phyloP scores from a whole-genome alignment of 768 basidiomycete genomes.

The Saitozyma sp. region DNA sequence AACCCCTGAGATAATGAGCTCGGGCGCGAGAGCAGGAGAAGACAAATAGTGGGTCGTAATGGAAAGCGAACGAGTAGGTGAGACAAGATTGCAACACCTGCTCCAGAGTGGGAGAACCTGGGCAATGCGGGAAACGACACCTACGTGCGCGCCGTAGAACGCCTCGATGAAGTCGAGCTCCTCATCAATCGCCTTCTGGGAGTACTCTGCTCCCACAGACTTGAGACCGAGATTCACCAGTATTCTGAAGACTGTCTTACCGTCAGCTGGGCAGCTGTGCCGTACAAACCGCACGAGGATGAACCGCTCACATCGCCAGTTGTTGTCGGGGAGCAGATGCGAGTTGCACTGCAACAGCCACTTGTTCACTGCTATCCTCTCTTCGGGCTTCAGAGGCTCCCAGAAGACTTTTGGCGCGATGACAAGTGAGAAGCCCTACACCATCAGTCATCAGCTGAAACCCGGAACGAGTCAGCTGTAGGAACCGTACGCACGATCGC shows the following conservation, averaged over 20 bases:
- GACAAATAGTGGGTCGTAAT: too few species aligned
- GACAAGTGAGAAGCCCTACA: constrained; percentile 62
- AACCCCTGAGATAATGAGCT: constrained; percentile 23
- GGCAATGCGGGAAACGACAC: background rate
- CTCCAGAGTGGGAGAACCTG: too few species aligned
- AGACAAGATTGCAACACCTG: background rate
- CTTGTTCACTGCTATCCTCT: constrained; percentile 19
- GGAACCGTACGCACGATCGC: constrained; percentile 58
- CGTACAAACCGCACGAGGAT: background rate
- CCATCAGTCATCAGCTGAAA: background rate
- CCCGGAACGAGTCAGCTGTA: background rate
- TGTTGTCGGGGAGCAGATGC: constrained; percentile 27
- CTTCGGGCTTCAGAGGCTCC: constrained; percentile 25
- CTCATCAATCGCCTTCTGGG: constrained; percentile 28
- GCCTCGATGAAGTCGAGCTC: constrained; percentile 29
- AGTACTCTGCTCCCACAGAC: constrained; percentile 31
- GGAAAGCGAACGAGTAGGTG: background rate
- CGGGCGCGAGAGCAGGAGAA: too few species aligned
- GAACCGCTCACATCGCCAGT: constrained; percentile 36
- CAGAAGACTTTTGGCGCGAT: constrained; percentile 63
- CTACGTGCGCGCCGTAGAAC: constrained; percentile 31
- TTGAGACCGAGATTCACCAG: constrained; percentile 33
- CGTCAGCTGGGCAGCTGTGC: background rate
- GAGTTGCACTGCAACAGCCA: constrained; percentile 26
- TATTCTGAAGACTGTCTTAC: constrained; percentile 28